Conservation (phyloP, 257 asterid species). For the Agastache rugosa region DNA sequence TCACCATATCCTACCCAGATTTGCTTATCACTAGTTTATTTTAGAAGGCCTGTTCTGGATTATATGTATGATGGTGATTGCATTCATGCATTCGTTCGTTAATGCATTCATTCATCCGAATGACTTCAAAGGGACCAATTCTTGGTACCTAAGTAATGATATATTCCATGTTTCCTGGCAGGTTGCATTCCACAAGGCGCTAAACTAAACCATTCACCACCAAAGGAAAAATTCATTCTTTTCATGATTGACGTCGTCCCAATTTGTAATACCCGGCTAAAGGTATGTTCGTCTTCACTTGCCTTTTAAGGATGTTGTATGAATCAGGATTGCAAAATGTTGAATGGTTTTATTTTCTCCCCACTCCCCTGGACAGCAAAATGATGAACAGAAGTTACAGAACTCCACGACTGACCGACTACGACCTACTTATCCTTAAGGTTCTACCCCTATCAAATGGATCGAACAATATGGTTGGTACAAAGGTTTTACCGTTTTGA, state of each 20-base stretch:
- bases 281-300: constrained; percentile 37
- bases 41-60: not conserved
- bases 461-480: not conserved
- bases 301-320: constrained; percentile 22
- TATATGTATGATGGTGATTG: not conserved
- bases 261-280: constrained; percentile 18
- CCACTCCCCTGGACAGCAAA: not conserved
- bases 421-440: not conserved
- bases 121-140: not conserved
- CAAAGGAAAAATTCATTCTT: constrained; percentile 13
- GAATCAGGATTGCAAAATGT: constrained; percentile 12
- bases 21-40: not conserved
- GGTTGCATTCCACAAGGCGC: constrained; percentile 91
- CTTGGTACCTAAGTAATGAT: not conserved
- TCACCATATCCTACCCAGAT: not conserved
- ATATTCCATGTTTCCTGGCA: constrained; percentile 38
- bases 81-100: not conserved
- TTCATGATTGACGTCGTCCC: constrained; percentile 29
- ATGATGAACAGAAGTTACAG: constrained; percentile 10
- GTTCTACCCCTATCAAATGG: not conserved
- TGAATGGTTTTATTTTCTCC: constrained; percentile 11
- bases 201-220: constrained; percentile 38
- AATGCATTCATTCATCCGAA: not conserved
- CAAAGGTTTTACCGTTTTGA: not conserved
- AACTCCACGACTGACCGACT: not conserved